A percentile compares a stretch with the other conserved stretches of the same genome.
Conservation (phyloP, 2,329 filamentous ascomycete species). For the Apiospora aurea region DNA sequence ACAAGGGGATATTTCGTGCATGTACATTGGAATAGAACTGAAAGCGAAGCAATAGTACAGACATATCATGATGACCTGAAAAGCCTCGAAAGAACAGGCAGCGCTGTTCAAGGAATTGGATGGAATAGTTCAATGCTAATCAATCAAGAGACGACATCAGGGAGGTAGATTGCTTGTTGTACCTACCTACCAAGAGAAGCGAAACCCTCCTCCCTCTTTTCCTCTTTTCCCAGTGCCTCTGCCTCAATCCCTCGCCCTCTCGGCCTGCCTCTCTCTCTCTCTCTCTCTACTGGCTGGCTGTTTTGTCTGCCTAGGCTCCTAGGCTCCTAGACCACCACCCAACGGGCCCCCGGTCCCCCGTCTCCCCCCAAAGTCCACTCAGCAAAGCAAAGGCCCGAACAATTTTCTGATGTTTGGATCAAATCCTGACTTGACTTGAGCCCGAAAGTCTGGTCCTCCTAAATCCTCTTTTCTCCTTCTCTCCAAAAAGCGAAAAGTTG, state of each 20-base stretch:
- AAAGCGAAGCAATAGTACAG: too few species aligned
- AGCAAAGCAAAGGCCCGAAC: conserved; percentile 21
- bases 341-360: conserved; percentile 19
- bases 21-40: too few species aligned
- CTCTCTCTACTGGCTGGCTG: conserved; percentile 2
- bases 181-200: neutral
- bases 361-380: conserved; percentile 18
- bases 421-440: conserved; percentile 20
- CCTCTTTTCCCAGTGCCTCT: too few species aligned
- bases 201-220: neutral
- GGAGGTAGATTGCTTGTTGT: neutral
- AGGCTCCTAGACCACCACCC: neutral
- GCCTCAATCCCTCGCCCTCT: neutral
- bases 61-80: too few species aligned
- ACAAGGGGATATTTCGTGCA: too few species aligned
- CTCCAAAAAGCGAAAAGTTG: conserved; percentile 23
- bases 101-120: neutral
- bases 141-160: neutral
- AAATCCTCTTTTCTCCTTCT: conserved; percentile 20
- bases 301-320: conserved; percentile 6
- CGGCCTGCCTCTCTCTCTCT: neutral
- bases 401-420: conserved; percentile 19
- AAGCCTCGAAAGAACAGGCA: neutral
- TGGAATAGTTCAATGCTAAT: too few species aligned
- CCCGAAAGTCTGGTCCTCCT: conserved; percentile 22